Evolutionary conservation across 805 yeast species (phyloP).

Genomic region (Yarrowia sp.): DNA sequence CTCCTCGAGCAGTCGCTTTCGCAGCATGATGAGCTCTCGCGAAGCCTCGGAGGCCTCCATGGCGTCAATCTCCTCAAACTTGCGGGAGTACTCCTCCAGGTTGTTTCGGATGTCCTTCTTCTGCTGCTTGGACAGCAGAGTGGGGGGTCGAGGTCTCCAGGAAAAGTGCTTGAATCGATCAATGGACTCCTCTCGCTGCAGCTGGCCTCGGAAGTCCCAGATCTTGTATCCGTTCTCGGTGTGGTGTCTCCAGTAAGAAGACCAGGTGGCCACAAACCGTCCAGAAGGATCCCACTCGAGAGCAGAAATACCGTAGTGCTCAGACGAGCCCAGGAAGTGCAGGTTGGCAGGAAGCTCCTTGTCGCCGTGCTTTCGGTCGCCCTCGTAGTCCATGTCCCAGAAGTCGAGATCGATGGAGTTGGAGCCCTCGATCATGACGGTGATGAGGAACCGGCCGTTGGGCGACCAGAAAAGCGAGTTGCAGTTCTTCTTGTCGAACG

Average conservation of each 20-base stretch:
- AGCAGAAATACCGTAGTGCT: slow-evolving; percentile 75
- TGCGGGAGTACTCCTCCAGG: slow-evolving; percentile 82
- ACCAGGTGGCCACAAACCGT: slow-evolving; percentile 82
- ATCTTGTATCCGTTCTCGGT: slow-evolving; percentile 88
- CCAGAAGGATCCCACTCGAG: slow-evolving; percentile 96
- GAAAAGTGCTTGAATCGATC: slow-evolving; percentile 83
- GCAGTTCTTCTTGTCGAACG: slow-evolving; percentile 57
- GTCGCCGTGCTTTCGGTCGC: slow-evolving; percentile 49
- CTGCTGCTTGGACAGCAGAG: slow-evolving; percentile 70
- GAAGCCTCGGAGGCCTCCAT: slow-evolving; percentile 93
- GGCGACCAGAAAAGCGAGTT: slow-evolving; percentile 87
- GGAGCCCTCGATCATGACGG: slow-evolving; percentile 45
- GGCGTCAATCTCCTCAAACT: slow-evolving; percentile 91
- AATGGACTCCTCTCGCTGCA: slow-evolving; percentile 68
- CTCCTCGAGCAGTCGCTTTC: slow-evolving; percentile 75
- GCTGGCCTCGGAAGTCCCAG: slow-evolving; percentile 76
- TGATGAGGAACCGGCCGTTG: slow-evolving; percentile 76
- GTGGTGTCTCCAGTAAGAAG: slow-evolving; percentile 78
- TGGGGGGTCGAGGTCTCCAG: slow-evolving; percentile 97
- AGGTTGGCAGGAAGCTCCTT: slow-evolving; percentile 55
- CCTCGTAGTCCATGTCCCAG: slow-evolving; percentile 81
- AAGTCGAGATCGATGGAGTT: slow-evolving; percentile 68
- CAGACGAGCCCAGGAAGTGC: slow-evolving; percentile 59
- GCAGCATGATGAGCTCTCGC: slow-evolving; percentile 79
- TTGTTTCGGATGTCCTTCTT: slow-evolving; percentile 87